These are phyloP conservation scores for Dipsacomyces acuminosporus DNA, from an alignment of 371 early-diverging fungal species.

Conservation along the genomic window DNA sequence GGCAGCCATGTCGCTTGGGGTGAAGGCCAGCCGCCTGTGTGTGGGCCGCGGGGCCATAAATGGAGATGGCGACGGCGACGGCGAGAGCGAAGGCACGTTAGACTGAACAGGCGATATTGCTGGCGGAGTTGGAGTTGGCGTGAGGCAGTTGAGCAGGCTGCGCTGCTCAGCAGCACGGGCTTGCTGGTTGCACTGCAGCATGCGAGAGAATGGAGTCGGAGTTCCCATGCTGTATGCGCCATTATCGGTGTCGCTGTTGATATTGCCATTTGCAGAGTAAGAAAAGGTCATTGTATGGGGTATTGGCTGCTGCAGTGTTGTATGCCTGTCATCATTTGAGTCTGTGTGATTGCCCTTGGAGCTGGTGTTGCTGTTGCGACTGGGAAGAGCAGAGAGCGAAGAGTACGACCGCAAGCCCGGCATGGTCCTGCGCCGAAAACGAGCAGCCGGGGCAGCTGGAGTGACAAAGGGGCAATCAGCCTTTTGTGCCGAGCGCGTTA, in stretches of 20 bases:
- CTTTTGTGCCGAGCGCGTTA: slow-evolving; percentile 11
- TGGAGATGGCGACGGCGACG: slow-evolving; percentile 24
- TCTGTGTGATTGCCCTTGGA: no score
- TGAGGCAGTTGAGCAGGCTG: slow-evolving; percentile 12
- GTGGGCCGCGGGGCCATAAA: slow-evolving; percentile 2
- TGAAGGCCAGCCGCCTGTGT: slow-evolving; percentile 37
- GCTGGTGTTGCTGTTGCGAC: no score
- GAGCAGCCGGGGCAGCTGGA: neutral
- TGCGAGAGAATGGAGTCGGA: slow-evolving; percentile 6
- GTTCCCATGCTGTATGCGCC: neutral
- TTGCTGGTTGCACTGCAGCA: neutral
- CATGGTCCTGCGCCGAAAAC: slow-evolving; percentile 6
- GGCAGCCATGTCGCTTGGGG: slow-evolving; percentile 20
- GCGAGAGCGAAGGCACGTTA: slow-evolving; percentile 5
- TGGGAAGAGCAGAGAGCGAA: slow-evolving; percentile 30
- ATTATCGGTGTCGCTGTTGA: neutral
- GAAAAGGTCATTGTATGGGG: neutral
- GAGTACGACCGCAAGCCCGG: slow-evolving; percentile 16
- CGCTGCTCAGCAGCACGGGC: slow-evolving; percentile 4
- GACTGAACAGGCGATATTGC: neutral
- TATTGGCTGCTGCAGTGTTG: neutral
- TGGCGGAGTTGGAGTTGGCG: slow-evolving; percentile 3
- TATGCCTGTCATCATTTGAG: neutral
- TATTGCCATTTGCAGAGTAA: neutral
- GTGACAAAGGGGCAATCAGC: neutral